Conservation (phyloP, 2,329 filamentous ascomycete genomes). For the Alternaria sp. region DNA sequence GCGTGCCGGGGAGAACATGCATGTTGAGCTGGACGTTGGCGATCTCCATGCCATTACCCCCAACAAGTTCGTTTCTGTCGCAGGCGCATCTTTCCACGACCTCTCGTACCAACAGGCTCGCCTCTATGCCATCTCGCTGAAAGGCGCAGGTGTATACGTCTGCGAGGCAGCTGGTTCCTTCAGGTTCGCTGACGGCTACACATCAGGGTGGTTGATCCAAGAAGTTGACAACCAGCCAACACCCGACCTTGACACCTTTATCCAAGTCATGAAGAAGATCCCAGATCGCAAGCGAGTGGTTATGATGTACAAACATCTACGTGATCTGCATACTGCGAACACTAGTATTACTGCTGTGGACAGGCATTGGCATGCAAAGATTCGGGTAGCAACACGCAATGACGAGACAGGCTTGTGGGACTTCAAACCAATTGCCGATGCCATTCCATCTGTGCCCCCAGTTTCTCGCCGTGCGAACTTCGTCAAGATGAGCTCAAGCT, state of each 20-base stretch:
- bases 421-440: slow-evolving; percentile 83
- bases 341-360: slow-evolving; percentile 93
- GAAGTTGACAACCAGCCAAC: slow-evolving; percentile 92
- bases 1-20: slow-evolving; percentile 84
- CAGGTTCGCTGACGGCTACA: slow-evolving; percentile 83
- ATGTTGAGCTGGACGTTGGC: slow-evolving; percentile 83
- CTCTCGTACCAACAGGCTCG: slow-evolving; percentile 98
- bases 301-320: slow-evolving; percentile 92
- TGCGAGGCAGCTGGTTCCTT: slow-evolving; percentile 96
- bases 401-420: slow-evolving; percentile 93
- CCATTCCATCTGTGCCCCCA: slow-evolving; percentile 76
- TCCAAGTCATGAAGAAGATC: slow-evolving; percentile 87
- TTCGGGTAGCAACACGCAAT: slow-evolving; percentile 91
- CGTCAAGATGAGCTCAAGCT: slow-evolving; percentile 86
- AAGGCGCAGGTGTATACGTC: slow-evolving; percentile 81
- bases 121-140: slow-evolving; percentile 88
- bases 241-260: slow-evolving; percentile 84
- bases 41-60: slow-evolving; percentile 95
- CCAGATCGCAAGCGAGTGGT: slow-evolving; percentile 84
- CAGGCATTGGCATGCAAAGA: slow-evolving; percentile 94
- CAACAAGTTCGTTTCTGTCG: slow-evolving; percentile 92
- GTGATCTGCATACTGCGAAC: slow-evolving; percentile 92
- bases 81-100: slow-evolving; percentile 93
- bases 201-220: slow-evolving; percentile 93
- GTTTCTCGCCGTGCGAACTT: slow-evolving; percentile 84